Base-by-base conservation (phyloP, 345 rosid genomes). In the Sisymbrium altissimum region DNA sequence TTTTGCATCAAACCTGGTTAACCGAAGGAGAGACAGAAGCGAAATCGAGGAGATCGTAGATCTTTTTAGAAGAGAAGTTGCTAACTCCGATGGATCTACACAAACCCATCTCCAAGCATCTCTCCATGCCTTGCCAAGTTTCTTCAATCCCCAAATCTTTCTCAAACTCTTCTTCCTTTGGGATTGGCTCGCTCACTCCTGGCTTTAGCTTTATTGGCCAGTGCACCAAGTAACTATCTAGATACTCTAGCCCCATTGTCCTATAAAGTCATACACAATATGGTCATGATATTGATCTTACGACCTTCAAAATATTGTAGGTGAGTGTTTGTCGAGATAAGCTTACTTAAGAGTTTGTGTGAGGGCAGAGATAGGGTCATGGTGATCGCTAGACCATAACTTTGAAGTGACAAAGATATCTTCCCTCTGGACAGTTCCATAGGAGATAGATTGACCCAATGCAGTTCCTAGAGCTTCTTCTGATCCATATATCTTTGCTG, bases 171-270 rank as follows among this genome's bases (percentile, higher is more conserved):
- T 86, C 89, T 76, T 89, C 96, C 7, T 78, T 68, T 0, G 94
- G 96, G 30, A 89, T 78, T 6, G 94, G 70, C 15, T 72, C 45
- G 29, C 14, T 43, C 7, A 75, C 83, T 86, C 89, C 81, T 15
- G 94, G 94, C 82, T 88, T 91, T 74, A 89, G 76, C 81, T 86
- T 93, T 71, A 93, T 79, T 4, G 98, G 98, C 97, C 97, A 93
- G 71, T 93, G 98, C 76, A 93, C 96, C 82, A 93, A 71, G 62
- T 93, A 93, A 91, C 86, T 81, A 79, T 93, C 98, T 54, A 85
- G 11, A 57, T 86, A 85, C 57, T 93, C 96, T 87, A 91, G 83
- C 19, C 85, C 86, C 85, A 86, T 33, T 13, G 68, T 84, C 86
- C 97, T 90, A 59, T 62, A 5, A 32, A 9, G 18, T 29, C 32